Evolutionary conservation across 2,329 filamentous ascomycete species (phyloP).

Genomic region (Penicillium sp.): DNA sequence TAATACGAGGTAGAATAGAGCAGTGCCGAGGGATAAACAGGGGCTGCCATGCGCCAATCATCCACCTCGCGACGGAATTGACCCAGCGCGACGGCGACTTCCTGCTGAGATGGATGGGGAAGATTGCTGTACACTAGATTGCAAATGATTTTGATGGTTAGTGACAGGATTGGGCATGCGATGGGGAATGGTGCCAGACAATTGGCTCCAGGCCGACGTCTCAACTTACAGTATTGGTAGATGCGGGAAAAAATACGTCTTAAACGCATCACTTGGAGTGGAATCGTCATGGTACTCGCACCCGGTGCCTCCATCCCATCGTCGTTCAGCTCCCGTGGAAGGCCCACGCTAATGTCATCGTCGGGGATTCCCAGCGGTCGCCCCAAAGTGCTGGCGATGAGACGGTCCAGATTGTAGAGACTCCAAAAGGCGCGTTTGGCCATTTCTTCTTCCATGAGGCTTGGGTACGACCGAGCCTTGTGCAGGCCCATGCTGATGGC

Average conservation of each 20-base stretch:
- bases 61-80: slow-evolving; percentile 44
- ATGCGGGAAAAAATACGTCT: slow-evolving; percentile 46
- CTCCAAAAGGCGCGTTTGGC: slow-evolving; percentile 50
- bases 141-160: not conserved
- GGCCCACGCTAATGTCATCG: slow-evolving; percentile 46
- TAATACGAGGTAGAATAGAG: slow-evolving; percentile 48
- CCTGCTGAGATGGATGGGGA: slow-evolving; percentile 33
- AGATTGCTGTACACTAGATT: slow-evolving; percentile 42
- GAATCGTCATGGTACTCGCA: slow-evolving; percentile 44
- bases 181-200: not conserved
- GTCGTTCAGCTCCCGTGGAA: slow-evolving; percentile 46
- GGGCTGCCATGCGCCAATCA: slow-evolving; percentile 43
- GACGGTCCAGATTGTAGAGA: slow-evolving; percentile 49
- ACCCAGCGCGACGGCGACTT: slow-evolving; percentile 33
- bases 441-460: slow-evolving; percentile 43
- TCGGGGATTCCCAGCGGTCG: slow-evolving; percentile 48
- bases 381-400: slow-evolving; percentile 46
- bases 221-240: slow-evolving; percentile 42
- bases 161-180: too few species aligned
- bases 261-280: slow-evolving; percentile 41
- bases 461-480: slow-evolving; percentile 35
- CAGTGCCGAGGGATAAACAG: slow-evolving; percentile 42
- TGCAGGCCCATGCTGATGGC: slow-evolving; percentile 45
- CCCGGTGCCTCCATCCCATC: slow-evolving; percentile 43
- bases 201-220: not conserved